These are phyloP conservation scores for Papiliotrema terrestris DNA, from an alignment of 1,284 basidiomycete genomes.

Conservation along the genomic window DNA sequence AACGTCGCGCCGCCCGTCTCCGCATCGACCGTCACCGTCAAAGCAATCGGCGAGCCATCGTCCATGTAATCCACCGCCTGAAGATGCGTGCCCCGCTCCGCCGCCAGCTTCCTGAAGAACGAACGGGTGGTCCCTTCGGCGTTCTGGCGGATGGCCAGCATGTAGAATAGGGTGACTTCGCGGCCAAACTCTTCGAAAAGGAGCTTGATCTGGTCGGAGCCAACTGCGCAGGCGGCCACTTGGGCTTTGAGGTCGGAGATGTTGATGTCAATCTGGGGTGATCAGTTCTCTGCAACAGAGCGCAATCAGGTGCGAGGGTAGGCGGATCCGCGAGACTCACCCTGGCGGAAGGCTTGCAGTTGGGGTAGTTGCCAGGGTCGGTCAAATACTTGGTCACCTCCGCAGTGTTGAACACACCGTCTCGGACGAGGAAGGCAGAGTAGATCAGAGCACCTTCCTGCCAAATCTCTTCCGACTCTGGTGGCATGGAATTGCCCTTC, in stretches of 20 bases:
- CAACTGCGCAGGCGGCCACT: conserved; percentile 15
- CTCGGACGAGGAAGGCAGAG: conserved; percentile 14
- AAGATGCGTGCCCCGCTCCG: conserved; percentile 53
- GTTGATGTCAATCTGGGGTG: conserved; percentile 3
- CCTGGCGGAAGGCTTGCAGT: no score
- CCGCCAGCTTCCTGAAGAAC: conserved; percentile 67
- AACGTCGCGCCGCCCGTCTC: conserved; percentile 69
- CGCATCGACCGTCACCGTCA: conserved; percentile 74
- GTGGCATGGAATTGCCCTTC: conserved; percentile 43
- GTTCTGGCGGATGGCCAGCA: conserved; percentile 71
- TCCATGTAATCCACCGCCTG: conserved; percentile 50
- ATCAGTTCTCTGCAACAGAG: no score
- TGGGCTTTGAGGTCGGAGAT: conserved; percentile 20
- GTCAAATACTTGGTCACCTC: background rate
- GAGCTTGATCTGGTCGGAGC: conserved; percentile 11
- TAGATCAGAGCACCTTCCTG: conserved; percentile 45
- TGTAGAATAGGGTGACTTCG: conserved; percentile 49
- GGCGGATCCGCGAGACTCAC: background rate
- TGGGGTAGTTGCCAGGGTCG: no score
- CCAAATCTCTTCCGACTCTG: conserved; percentile 34
- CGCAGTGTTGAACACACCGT: conserved; percentile 15
- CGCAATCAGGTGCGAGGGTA: no score
- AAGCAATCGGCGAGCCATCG: conserved; percentile 78
- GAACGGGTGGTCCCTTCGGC: conserved; percentile 82
- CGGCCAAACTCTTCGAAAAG: conserved; percentile 8